phyloP scores from a whole-genome alignment of 331 rosid species.

The Pyracantha coccinea region DNA sequence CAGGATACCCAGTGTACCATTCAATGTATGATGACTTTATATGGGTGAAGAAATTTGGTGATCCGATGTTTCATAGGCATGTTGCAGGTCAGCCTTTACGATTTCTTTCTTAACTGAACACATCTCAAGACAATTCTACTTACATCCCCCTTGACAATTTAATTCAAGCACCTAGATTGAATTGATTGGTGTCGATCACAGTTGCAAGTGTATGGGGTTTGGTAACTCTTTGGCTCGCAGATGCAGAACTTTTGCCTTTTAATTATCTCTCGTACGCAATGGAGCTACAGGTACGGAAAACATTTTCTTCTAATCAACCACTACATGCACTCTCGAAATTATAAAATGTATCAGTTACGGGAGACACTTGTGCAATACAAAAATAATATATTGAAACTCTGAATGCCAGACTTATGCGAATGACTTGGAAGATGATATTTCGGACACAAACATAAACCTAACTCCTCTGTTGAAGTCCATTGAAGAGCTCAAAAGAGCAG shows the following conservation, averaged over 20 bases:
- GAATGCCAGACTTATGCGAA: conserved; percentile 29
- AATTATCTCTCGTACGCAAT: conserved; percentile 54
- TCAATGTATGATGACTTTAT: conserved; percentile 63
- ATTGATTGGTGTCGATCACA: conserved; percentile 4
- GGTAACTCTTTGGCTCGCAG: conserved; percentile 71
- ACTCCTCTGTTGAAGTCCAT: conserved; percentile 49
- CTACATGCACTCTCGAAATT: not conserved
- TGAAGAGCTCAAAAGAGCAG: conserved; percentile 48
- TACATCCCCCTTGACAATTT: not conserved
- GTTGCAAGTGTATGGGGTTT: conserved; percentile 76
- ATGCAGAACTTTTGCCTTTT: conserved; percentile 63
- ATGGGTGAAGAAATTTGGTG: conserved; percentile 81
- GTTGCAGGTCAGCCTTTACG: conserved; percentile 54
- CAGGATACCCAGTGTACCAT: conserved; percentile 64
- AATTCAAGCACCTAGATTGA: not conserved
- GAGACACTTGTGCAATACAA: no score
- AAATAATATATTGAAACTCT: not conserved
- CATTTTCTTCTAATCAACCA: not conserved
- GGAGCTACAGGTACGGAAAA: conserved; percentile 47
- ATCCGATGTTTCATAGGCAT: conserved; percentile 71
- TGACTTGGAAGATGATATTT: conserved; percentile 32
- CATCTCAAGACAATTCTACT: not conserved
- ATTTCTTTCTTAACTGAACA: not conserved
- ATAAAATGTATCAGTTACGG: no score
- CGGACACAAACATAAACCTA: conserved; percentile 35